Percentiles rank a stretch among this genome's conserved stretches.
Conservation (phyloP, 768 basidiomycete species). For the Rhodosporidiobolus odoratus region DNA sequence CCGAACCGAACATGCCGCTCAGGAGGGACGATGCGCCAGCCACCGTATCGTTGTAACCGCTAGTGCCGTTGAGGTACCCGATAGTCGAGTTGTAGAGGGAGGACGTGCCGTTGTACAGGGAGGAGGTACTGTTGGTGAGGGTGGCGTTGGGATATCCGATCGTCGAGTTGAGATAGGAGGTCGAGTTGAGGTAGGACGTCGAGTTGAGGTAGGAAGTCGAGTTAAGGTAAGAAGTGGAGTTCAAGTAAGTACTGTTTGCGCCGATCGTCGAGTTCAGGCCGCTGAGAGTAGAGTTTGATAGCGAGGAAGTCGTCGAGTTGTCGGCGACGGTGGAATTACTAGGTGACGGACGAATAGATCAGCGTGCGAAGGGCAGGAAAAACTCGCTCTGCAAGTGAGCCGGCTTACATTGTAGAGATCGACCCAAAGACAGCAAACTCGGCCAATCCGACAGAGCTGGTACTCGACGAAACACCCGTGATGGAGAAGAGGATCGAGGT, state of each 20-base stretch:
- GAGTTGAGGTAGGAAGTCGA: background rate
- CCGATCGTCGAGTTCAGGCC: slow-evolving; percentile 14
- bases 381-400: background rate
- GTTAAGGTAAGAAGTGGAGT: background rate
- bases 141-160: background rate
- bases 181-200: background rate
- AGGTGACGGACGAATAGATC: too few relatives aligned
- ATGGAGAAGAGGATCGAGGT: slow-evolving; percentile 28
- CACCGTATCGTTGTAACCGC: background rate
- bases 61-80: background rate
- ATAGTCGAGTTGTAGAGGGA: background rate
- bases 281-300: background rate
- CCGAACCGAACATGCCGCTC: background rate
- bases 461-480: slow-evolving; percentile 11
- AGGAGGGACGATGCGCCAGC: background rate
- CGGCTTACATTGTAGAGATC: background rate
- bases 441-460: slow-evolving; percentile 4
- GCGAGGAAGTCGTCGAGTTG: background rate
- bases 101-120: background rate
- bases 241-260: background rate
- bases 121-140: background rate
- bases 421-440: slow-evolving; percentile 28
- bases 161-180: background rate
- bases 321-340: too few relatives aligned
- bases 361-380: background rate